Base-by-base conservation (phyloP, 305 asterid species). In the Fraxinus sp. region DNA sequence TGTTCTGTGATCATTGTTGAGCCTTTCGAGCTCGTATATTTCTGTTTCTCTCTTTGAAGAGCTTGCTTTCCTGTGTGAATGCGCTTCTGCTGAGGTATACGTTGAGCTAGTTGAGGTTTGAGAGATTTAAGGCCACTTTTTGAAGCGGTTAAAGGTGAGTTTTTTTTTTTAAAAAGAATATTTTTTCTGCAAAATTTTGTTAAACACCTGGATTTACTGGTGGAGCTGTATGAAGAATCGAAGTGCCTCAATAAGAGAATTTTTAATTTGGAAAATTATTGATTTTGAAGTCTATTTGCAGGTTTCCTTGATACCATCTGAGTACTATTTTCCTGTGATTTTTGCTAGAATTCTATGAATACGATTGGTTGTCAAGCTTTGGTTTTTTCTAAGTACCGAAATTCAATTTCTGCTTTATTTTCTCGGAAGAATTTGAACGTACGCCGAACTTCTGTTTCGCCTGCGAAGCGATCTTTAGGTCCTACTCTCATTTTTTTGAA, bases 41-140 rank as follows among this genome's bases (percentile, higher is more conserved):
- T 74, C 26, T 7, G 16, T 66, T n/a, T 1, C 41, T 3, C 52
- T 41, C 89, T 85, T 83, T 71, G 84, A 79, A 77, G 87, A 82
- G 83, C 36, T 79, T 28, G 86, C 89, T 75, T 83, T 87, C 79
- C 86, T 62, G 13, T 74, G 75, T 80, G 78, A 81, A 77, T 85
- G 86, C 87, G 26, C 86, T 83, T 83, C 86, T 83, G 72, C 83
- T 81, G 82, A 83, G 82, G 35, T 28, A 24, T 22, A 64, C 33
- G 28, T 24, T 8, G n/a, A 28, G 9, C 43, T 18, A 71, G 6
- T 55, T 46, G 71, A 59, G 75, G 35, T 64, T 37, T 75, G 26
- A 76, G 30, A 37, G 75, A 35, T n/a, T 77, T 22, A 26, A 64
- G 72, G 18, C 36, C 39, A 26, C 36, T 13, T 30, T 68, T 13